Base-by-base conservation (phyloP, 345 rosid genomes). In the Salix brachista region DNA sequence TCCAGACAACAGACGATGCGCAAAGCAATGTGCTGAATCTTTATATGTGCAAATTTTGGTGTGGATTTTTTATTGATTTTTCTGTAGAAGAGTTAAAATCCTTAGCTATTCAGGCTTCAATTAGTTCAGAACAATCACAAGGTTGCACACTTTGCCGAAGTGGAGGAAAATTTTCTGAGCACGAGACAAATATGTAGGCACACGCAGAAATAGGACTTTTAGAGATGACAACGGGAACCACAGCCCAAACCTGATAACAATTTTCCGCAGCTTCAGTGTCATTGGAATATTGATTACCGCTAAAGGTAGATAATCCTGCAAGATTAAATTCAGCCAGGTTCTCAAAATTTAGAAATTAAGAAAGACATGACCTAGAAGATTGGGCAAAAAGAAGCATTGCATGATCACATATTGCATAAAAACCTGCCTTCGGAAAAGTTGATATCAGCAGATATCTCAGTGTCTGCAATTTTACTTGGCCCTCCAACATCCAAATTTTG, bases 381-480 rank as follows among this genome's bases (percentile, higher is more conserved):
- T 25, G 21, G 18, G 28, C 1, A 34, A 60, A 5, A 28, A 79
- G 14, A 32, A 44, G 17, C 25, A 64, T 58, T 44, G 58, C 21
- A 54, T 32, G 11, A 18, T 37, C 58, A 25, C 18, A 39, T 25
- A 12, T 34, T 69, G 13, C 61, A 6, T 11, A 61, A 44, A 68
- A 78, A 72, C 84, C 77, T 82, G 75, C 87, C 79, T 81, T 69
- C 37, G 52, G 72, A 77, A 58, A 76, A 75, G 77, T 14, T 19
- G 25, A 71, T 44, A 23, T 78, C 67, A 23, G 58, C 46, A 37
- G 61, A 37, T 60, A 80, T 65, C 44, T 25, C 69, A 36, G 14
- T 67, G 18, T 70, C 68, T 32, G n/a, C 10, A 44, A 64, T 50
- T 61, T 67, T 26, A 48, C 65, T 42, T 60, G 78, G 32, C 58